phyloP scores from a whole-genome alignment of 192 early-diverging fungal species.

The Allomyces arbusculus region DNA sequence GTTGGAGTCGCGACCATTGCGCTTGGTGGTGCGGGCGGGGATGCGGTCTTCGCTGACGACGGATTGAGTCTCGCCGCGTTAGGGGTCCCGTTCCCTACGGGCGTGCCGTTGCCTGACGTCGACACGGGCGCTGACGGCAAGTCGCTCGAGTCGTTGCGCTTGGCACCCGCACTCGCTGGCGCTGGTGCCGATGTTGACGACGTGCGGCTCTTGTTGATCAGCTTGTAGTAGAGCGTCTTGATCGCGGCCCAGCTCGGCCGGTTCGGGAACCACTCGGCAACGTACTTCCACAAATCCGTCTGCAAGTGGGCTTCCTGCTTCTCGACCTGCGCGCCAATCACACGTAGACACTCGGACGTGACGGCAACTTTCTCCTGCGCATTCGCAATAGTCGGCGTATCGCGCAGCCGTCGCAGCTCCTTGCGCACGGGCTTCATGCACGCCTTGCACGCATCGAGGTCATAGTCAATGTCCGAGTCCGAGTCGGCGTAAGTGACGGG shows the following conservation, averaged over 20 bases:
- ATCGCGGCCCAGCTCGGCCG: not conserved
- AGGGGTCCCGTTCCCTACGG: too few relatives aligned
- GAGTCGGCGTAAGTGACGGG: too few relatives aligned
- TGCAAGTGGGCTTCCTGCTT: not conserved
- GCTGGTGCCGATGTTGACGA: not conserved
- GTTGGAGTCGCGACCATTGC: too few relatives aligned
- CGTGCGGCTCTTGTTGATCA: not conserved
- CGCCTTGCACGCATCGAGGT: slow-evolving; percentile 42
- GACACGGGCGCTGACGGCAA: too few relatives aligned
- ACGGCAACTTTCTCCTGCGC: slow-evolving; percentile 14
- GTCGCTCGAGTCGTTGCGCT: too few relatives aligned
- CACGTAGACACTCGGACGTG: slow-evolving; percentile 27
- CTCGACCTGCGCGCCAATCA: slow-evolving; percentile 35
- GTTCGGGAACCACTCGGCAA: slow-evolving; percentile 1
- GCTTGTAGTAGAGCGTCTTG: not conserved
- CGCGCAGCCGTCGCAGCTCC: slow-evolving; percentile 27
- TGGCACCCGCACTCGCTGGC: too few relatives aligned
- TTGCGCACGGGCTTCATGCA: slow-evolving; percentile 43
- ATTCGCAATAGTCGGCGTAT: slow-evolving; percentile 14
- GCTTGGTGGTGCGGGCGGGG: too few relatives aligned
- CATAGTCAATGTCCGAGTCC: slow-evolving; percentile 16
- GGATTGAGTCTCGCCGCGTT: too few relatives aligned
- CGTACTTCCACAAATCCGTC: not conserved
- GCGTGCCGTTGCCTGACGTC: too few relatives aligned
- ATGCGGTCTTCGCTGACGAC: too few relatives aligned